Base-by-base conservation (phyloP, 2,329 filamentous ascomycete genomes). In the Clonostachys sp. region DNA sequence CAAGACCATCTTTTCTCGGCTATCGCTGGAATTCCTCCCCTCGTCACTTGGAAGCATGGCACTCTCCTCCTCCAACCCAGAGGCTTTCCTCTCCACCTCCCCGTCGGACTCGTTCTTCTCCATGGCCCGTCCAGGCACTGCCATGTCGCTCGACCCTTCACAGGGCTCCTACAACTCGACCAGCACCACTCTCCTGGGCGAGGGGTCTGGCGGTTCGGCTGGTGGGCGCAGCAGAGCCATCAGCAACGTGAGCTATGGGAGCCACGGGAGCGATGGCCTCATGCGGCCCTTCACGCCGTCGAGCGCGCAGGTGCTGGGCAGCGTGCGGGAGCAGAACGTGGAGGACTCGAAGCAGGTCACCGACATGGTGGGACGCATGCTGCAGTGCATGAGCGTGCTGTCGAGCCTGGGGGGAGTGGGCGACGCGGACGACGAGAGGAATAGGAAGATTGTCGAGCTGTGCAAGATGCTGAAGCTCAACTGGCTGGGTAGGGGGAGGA, bases 311-410 rank as follows among this genome's bases (percentile, higher is more conserved):
- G 60, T 61, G 5, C 60, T 71, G 18, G 66, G 63, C 46, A 73
- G 70, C 51, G 62, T 76, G 44, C 73, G 75, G 48, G 76, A 83
- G 58, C 78, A 81, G 57, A 82, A 82, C 59, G 70, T 81, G 13
- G 80, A 85, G 62, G 81, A 87, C 58, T 86, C 83, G 44, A 80
- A 89, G 61, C 83, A 94, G 60, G 83, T 97, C 46, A 96, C 94
- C 1, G 91, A 97, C 56, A 96, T 92, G 56, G 91, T 96, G 1
- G 94, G 91, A 0, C 78, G 92, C 45, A 95, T 99, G 89, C 74
- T 99, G 53, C 94, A 99, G 71, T 99, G 94, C 65, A 86, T 97
- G 66, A 92, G 87, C 62, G 91, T 99, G 8, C 74, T 99, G 18
- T 88, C 89, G 4, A 85, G 84, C 51, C 80, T 95, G 12, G 86